phyloP scores from a whole-genome alignment of 371 early-diverging fungal genomes.

The Furculomyces boomerangus region DNA sequence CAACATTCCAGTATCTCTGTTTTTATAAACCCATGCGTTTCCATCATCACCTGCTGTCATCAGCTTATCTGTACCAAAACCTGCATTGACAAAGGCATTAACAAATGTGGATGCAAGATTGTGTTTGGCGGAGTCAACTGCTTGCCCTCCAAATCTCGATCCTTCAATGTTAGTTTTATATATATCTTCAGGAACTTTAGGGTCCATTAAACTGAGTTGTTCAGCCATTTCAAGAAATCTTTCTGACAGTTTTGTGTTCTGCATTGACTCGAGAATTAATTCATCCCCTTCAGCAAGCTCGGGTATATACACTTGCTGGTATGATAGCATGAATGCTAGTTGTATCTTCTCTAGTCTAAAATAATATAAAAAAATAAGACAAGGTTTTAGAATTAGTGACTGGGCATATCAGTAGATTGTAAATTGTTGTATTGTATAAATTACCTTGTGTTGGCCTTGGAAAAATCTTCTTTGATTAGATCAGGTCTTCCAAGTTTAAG shows the following conservation, averaged over 20 bases:
- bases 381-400: neutral
- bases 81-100: slow-evolving; percentile 95
- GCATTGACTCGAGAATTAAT: slow-evolving; percentile 59
- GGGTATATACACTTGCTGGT: slow-evolving; percentile 56
- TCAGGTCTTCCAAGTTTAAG: slow-evolving; percentile 65
- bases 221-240: slow-evolving; percentile 74
- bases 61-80: slow-evolving; percentile 87
- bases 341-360: slow-evolving; percentile 70
- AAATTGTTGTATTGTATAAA: neutral
- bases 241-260: slow-evolving; percentile 68
- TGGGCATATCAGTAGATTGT: neutral
- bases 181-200: slow-evolving; percentile 92
- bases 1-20: slow-evolving; percentile 90
- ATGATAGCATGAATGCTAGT: slow-evolving; percentile 82
- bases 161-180: slow-evolving; percentile 93
- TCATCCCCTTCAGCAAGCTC: slow-evolving; percentile 68
- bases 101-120: slow-evolving; percentile 93
- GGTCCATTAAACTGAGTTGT: slow-evolving; percentile 85
- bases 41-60: slow-evolving; percentile 61
- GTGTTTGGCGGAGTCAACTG: slow-evolving; percentile 82
- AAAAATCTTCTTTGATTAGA: slow-evolving; percentile 75
- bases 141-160: slow-evolving; percentile 32
- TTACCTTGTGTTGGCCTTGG: slow-evolving; percentile 36
- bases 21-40: slow-evolving; percentile 82
- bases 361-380: slow-evolving; percentile 20